Evolutionary conservation across 2,329 filamentous ascomycete genomes (phyloP), one percentile per base, ranked within the genome.

Genomic region (Thielaviopsis euricoi): DNA sequence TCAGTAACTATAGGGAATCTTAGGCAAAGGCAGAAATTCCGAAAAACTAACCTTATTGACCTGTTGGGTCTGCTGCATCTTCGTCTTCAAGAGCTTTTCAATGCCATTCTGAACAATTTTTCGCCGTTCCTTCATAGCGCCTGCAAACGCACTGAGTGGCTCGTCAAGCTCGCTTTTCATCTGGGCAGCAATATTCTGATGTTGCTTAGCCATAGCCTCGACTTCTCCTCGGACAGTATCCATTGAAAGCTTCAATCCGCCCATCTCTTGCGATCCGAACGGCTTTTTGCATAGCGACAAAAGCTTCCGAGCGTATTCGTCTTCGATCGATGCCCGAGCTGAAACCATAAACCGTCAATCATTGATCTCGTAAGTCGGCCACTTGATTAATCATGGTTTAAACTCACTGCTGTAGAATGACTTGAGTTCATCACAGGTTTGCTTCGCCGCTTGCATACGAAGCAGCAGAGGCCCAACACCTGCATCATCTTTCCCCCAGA

Each of bases 401-500:
- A 62, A 66, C 76, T 63, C 74, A 90, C 87, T 79, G 62, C 77
- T 82, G 70, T 98, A 98, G 73, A 98, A 98, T 10, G 85, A 76
- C 68, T 87, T 91, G 55, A 98, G 72, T 72, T 98, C 93, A 71
- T 98, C 94, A 69, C 86, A 90, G 25, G 93, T 96, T 66, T 86
- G 82, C 76, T 98, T 98, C 53, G 93, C 89, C 71, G 84, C 85
- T 67, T 89, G 85, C 89, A 98, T 95, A 67, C 93, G 91, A 70
- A 91, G 88, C 29, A 98, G 79, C 67, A 98, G 81, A 60, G 93
- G 94, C 52, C 79, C 78, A 67, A 98, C 90, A 68, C 93, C 94
- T 55, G 91, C 93, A 76, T 98, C 93, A 70, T 97, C 91, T 76
- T 95, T 97, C 63, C 93, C 93, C 93, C 93, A 98, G 72, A 98